phyloP scores from a whole-genome alignment of 164 flowering plant species.

The Macadamia integrifolia region DNA sequence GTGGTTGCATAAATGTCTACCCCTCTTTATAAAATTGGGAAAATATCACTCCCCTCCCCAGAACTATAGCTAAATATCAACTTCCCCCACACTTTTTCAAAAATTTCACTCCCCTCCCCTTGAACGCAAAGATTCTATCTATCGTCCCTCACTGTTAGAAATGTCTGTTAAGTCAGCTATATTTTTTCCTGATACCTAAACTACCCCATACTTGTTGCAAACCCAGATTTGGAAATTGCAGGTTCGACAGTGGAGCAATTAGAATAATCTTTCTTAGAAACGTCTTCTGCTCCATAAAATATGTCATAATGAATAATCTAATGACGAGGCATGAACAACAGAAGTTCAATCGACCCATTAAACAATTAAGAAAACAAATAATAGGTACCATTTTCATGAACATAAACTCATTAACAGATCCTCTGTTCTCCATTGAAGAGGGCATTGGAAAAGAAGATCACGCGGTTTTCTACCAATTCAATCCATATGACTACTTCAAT shows the following conservation, averaged over 20 bases:
- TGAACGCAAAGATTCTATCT: too few species aligned
- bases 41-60: too few species aligned
- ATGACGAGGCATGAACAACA: neutral
- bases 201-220: too few species aligned
- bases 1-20: too few species aligned
- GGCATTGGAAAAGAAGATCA: constrained; percentile 4
- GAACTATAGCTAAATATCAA: too few species aligned
- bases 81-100: too few species aligned
- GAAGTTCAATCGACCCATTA: constrained; percentile 3
- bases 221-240: constrained; percentile 10
- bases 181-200: too few species aligned
- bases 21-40: too few species aligned
- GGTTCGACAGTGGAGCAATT: constrained; percentile 10
- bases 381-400: constrained; percentile 25
- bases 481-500: neutral
- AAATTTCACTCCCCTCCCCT: too few species aligned
- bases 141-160: too few species aligned
- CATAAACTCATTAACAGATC: constrained; percentile 14
- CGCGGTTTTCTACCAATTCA: constrained; percentile 13
- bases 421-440: constrained; percentile 10
- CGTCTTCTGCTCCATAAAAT: constrained; percentile 8
- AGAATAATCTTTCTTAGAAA: constrained; percentile 4
- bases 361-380: constrained; percentile 15
- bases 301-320: constrained; percentile 16
- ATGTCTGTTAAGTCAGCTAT: too few species aligned